Conservation (phyloP, 108 stramenopile species). For the Nitzschia sp. region DNA sequence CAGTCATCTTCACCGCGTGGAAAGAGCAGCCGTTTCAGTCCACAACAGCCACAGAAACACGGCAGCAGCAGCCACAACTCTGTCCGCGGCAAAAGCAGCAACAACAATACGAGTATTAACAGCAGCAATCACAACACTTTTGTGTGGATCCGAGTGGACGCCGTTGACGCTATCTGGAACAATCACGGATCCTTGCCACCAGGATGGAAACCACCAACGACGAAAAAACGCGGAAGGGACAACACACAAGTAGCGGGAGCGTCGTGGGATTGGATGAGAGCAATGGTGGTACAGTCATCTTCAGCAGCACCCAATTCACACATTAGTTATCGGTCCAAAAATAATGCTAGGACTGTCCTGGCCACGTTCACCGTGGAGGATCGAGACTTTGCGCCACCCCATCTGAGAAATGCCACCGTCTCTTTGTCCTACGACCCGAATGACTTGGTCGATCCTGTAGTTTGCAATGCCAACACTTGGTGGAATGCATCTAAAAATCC, state of each 20-base stretch:
- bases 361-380: conserved; percentile 45
- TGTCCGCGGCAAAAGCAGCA: no score
- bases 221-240: conserved; percentile 38
- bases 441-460: conserved; percentile 11
- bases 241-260: neutral
- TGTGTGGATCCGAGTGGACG: conserved; percentile 55
- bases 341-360: conserved; percentile 14
- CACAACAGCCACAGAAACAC: no score
- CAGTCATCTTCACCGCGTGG: no score
- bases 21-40: no score
- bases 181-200: conserved; percentile 38
- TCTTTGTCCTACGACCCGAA: conserved; percentile 40
- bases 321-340: neutral
- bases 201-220: conserved; percentile 37
- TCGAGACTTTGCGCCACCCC: conserved; percentile 28
- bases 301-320: neutral
- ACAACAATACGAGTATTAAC: no score
- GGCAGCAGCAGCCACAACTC: no score
- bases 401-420: conserved; percentile 37
- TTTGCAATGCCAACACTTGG: conserved; percentile 57
- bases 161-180: conserved; percentile 39
- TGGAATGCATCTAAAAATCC: conserved; percentile 32
- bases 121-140: conserved; percentile 8
- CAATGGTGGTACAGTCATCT: conserved; percentile 27
- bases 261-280: conserved; percentile 48